These are phyloP conservation scores for Peronospora destructor DNA, from an alignment of 352 stramenopile species.

Conservation along the genomic window DNA sequence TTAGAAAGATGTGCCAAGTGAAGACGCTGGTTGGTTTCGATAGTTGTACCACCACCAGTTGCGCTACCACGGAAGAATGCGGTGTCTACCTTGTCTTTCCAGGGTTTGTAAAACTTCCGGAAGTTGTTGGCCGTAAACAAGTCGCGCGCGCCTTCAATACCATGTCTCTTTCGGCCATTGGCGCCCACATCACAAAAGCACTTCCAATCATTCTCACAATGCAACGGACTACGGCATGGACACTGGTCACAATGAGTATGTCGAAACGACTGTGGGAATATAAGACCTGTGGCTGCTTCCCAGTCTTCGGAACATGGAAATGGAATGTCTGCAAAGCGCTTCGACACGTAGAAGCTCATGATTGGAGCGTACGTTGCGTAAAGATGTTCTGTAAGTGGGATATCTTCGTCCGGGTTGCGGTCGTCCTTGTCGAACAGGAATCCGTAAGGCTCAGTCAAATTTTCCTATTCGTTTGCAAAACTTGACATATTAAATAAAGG, in stretches of 20 bases:
- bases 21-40: slow-evolving; percentile 96
- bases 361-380: slow-evolving; percentile 95
- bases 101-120: slow-evolving; percentile 92
- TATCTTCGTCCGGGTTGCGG: slow-evolving; percentile 88
- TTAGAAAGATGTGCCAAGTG: slow-evolving; percentile 88
- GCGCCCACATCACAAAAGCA: slow-evolving; percentile 66
- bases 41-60: slow-evolving; percentile 91
- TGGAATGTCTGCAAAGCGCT: slow-evolving; percentile 94
- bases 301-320: slow-evolving; percentile 96
- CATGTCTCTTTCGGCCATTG: slow-evolving; percentile 61
- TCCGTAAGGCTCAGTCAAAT: slow-evolving; percentile 94
- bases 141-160: slow-evolving; percentile 74
- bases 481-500: slow-evolving; percentile 2
- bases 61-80: slow-evolving; percentile 97
- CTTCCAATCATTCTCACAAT: slow-evolving; percentile 77
- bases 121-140: slow-evolving; percentile 97
- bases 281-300: slow-evolving; percentile 87
- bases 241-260: slow-evolving; percentile 80
- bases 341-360: slow-evolving; percentile 95
- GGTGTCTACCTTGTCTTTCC: slow-evolving; percentile 94
- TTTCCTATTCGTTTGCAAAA: slow-evolving; percentile 54
- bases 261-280: slow-evolving; percentile 89
- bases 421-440: slow-evolving; percentile 98
- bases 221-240: slow-evolving; percentile 45
- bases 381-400: slow-evolving; percentile 83